Percentiles rank a stretch among this genome's conserved stretches.
Conservation (phyloP, 73 alveolate genomes). For the Breviolum minutum region DNA sequence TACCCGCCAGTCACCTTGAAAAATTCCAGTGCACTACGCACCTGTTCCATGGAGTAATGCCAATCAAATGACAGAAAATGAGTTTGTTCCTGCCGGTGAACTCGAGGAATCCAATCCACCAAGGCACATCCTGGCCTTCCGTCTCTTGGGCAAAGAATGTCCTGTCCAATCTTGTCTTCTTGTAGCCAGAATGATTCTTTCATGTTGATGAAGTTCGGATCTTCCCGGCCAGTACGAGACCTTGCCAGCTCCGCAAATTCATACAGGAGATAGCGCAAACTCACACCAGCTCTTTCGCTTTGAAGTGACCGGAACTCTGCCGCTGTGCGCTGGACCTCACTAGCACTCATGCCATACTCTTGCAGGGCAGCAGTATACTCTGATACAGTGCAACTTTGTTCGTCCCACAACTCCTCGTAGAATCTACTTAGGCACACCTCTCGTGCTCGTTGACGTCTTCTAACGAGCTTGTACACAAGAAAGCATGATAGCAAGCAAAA, state of each 20-base stretch:
- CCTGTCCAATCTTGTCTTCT: background rate
- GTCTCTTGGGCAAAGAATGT: conserved; percentile 34
- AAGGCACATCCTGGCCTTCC: conserved; percentile 60
- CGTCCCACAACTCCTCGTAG: conserved; percentile 3
- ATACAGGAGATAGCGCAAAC: conserved; percentile 47
- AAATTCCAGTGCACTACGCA: conserved; percentile 28
- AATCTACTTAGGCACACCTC: background rate
- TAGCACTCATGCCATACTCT: background rate
- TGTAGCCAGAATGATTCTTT: conserved; percentile 13
- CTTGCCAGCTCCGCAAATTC: conserved; percentile 14
- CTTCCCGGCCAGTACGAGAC: background rate
- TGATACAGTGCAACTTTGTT: background rate
- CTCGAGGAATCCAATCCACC: conserved; percentile 44
- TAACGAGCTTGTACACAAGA: no score
- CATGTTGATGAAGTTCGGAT: conserved; percentile 25
- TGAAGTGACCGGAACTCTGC: conserved; percentile 18
- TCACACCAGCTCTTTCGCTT: conserved; percentile 29
- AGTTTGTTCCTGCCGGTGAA: conserved; percentile 25
- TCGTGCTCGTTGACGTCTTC: background rate
- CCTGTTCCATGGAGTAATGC: conserved; percentile 11
- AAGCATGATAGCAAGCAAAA: background rate
- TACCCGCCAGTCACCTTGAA: background rate
- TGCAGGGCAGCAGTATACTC: background rate
- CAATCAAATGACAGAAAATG: conserved; percentile 66
- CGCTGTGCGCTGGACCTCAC: background rate